phyloP scores from a whole-genome alignment of 1,139 yeast genomes.

The Debaryomycetaceae sp. region DNA sequence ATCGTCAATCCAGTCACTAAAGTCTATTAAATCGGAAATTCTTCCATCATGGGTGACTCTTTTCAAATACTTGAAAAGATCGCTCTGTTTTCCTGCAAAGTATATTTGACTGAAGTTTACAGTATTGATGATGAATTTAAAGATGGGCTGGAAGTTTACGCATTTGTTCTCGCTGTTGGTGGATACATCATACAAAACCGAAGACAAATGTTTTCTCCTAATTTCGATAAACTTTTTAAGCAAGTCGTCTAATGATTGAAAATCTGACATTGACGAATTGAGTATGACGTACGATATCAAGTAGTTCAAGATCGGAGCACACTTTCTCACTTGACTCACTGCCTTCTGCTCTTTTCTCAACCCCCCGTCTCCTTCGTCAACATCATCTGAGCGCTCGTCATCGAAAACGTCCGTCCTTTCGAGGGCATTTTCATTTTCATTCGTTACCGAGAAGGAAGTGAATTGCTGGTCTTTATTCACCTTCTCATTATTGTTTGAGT shows the following conservation, averaged over 20 bases:
- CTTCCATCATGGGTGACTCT: slow-evolving; percentile 25
- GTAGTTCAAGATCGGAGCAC: slow-evolving; percentile 32
- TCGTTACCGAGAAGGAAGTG: slow-evolving; percentile 7
- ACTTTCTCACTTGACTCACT: slow-evolving; percentile 6
- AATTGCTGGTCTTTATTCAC: slow-evolving; percentile 15
- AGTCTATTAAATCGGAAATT: slow-evolving; percentile 25
- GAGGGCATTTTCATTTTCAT: background rate
- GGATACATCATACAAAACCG: slow-evolving; percentile 10
- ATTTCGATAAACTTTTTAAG: slow-evolving; percentile 22
- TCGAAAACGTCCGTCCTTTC: slow-evolving; percentile 6
- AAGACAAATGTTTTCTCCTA: slow-evolving; percentile 19
- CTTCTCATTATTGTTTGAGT: slow-evolving; percentile 10
- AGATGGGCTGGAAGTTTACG: slow-evolving; percentile 19
- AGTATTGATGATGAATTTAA: slow-evolving; percentile 35
- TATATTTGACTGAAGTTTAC: slow-evolving; percentile 23
- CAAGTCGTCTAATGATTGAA: slow-evolving; percentile 19
- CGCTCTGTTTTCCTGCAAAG: slow-evolving; percentile 20
- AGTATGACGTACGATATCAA: slow-evolving; percentile 32
- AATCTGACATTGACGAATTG: slow-evolving; percentile 13
- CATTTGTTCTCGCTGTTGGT: background rate
- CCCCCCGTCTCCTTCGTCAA: slow-evolving; percentile 13
- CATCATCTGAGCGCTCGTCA: slow-evolving; percentile 7
- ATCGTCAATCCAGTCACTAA: slow-evolving; percentile 26
- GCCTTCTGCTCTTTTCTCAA: slow-evolving; percentile 1
- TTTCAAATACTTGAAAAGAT: slow-evolving; percentile 16